These are phyloP conservation scores for Coemansia sp. DNA, from an alignment of 192 early-diverging fungal genomes.

Conservation along the genomic window DNA sequence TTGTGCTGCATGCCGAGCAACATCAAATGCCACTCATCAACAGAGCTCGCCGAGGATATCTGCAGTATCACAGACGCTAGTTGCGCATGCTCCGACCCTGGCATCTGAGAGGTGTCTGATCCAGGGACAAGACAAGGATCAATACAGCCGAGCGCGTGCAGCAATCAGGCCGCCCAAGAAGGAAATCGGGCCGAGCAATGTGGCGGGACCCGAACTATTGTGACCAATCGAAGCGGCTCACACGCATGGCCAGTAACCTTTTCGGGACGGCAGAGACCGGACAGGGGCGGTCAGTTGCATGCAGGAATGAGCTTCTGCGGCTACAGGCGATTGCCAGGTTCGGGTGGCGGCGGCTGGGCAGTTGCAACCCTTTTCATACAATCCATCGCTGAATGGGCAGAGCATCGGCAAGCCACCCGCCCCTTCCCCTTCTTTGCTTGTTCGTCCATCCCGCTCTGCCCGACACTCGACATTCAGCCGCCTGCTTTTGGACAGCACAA, in stretches of 20 bases:
- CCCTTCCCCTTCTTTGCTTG: slow-evolving; percentile 6
- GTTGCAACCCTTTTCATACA: slow-evolving; percentile 25
- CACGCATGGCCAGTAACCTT: neutral
- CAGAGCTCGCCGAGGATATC: neutral
- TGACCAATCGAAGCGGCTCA: neutral
- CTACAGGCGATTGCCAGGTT: neutral
- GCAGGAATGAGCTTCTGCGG: neutral
- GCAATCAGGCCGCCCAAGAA: neutral
- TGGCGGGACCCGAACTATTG: neutral
- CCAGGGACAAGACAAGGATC: neutral
- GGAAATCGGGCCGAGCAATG: too few relatives aligned
- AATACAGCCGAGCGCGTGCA: slow-evolving; percentile 1
- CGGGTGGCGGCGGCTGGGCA: slow-evolving; percentile 37
- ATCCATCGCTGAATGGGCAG: slow-evolving; percentile 15
- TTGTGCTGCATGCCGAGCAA: neutral
- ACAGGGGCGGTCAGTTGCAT: neutral
- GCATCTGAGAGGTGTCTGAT: neutral
- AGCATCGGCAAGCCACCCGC: slow-evolving; percentile 34
- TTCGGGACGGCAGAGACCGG: neutral
- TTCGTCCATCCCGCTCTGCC: neutral
- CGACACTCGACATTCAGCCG: slow-evolving; percentile 10
- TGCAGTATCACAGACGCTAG: neutral
- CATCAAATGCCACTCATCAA: too few relatives aligned
- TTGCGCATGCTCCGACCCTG: neutral
- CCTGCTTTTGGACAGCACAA: slow-evolving; percentile 6